Conservation (phyloP, 1,139 yeast genomes). For the Hemisphaericaspora subhashii region DNA sequence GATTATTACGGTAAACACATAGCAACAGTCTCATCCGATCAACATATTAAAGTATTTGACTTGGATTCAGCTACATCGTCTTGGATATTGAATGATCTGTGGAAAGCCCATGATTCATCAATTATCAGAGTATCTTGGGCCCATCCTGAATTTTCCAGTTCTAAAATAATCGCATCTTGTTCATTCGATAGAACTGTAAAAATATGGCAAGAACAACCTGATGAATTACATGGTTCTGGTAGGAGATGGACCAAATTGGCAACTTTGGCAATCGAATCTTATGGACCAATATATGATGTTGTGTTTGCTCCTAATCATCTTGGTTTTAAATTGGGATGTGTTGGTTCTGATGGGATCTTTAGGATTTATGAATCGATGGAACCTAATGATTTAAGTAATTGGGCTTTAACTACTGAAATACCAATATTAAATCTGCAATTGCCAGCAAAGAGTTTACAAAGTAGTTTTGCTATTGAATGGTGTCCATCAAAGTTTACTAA, state of each 20-base stretch:
- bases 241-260: constrained; percentile 78
- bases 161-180: constrained; percentile 72
- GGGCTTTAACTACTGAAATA: constrained; percentile 78
- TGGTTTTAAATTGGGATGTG: constrained; percentile 81
- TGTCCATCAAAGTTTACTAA: constrained; percentile 80
- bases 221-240: constrained; percentile 73
- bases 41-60: constrained; percentile 84
- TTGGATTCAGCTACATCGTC: constrained; percentile 53
- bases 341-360: constrained; percentile 87
- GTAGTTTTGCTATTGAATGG: constrained; percentile 89
- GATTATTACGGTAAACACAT: constrained; percentile 87
- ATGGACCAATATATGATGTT: constrained; percentile 87
- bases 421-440: constrained; percentile 56
- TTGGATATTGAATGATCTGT: constrained; percentile 82
- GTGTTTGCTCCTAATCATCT: constrained; percentile 86
- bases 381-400: constrained; percentile 77
- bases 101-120: constrained; percentile 95
- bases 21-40: constrained; percentile 93
- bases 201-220: constrained; percentile 88
- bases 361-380: constrained; percentile 87
- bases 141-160: constrained; percentile 86
- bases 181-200: constrained; percentile 88
- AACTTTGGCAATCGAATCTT: constrained; percentile 73
- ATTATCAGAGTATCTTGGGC: constrained; percentile 88
- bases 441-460: constrained; percentile 81